Conservation (phyloP, 179 eudicot genomes). For the Drosera spatulata region DNA sequence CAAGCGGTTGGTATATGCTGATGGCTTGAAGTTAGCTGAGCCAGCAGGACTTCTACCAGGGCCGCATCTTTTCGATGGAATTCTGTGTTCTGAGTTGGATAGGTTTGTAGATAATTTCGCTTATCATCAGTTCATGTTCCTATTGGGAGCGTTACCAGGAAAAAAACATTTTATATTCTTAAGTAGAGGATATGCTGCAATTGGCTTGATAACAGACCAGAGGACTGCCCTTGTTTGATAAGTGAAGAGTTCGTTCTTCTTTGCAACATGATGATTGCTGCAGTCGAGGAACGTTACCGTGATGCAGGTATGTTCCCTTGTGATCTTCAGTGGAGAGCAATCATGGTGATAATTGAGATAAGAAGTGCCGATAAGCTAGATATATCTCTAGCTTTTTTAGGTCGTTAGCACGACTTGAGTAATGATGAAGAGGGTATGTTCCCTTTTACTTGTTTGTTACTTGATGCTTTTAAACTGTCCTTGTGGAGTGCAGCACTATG, state of each 20-base stretch:
- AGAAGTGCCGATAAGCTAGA: not conserved
- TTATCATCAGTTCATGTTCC: not conserved
- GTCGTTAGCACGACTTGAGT: not conserved
- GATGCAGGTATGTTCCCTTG: slow-evolving; percentile 52
- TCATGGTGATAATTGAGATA: not conserved
- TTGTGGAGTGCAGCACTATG: slow-evolving; percentile 3
- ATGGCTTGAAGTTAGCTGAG: slow-evolving; percentile 73
- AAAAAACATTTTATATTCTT: too few relatives aligned
- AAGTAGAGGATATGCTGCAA: not conserved
- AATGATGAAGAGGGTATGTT: too few relatives aligned
- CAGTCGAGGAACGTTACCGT: slow-evolving; percentile 62
- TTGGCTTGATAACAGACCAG: slow-evolving; percentile 33
- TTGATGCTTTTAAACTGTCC: not conserved
- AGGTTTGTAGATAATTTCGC: slow-evolving; percentile 24
- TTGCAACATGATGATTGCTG: slow-evolving; percentile 72
- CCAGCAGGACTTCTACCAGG: slow-evolving; percentile 27
- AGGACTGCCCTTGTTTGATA: slow-evolving; percentile 61
- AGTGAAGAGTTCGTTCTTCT: slow-evolving; percentile 65
- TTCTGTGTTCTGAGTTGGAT: slow-evolving; percentile 52
- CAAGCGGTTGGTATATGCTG: slow-evolving; percentile 65
- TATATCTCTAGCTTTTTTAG: not conserved
- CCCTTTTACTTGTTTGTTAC: not conserved
- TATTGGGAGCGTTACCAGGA: too few relatives aligned
- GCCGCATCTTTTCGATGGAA: slow-evolving; percentile 33
- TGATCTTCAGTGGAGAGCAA: not conserved